A percentile compares a stretch with the other conserved stretches of the same genome.
phyloP scores from a whole-genome alignment of 305 asterid genomes.

The Nicotiana rustica region DNA sequence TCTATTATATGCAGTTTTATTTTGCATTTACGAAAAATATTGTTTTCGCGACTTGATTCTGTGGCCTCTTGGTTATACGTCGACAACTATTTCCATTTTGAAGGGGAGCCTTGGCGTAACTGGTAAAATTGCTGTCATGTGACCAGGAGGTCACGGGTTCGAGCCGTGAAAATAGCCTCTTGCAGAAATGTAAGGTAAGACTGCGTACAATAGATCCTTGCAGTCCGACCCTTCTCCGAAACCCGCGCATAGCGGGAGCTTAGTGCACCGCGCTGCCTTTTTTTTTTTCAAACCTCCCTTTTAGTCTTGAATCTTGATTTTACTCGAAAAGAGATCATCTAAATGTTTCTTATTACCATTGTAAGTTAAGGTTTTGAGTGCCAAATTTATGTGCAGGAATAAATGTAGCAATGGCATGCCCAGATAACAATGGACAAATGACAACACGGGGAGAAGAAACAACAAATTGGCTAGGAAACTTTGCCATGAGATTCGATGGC shows the following conservation, averaged over 20 bases:
- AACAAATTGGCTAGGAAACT: slow-evolving; percentile 76
- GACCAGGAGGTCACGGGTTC: too few species aligned
- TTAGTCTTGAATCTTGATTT: neutral
- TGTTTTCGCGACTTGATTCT: neutral
- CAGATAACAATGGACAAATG: slow-evolving; percentile 68
- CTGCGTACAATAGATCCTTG: too few species aligned
- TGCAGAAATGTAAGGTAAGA: too few species aligned
- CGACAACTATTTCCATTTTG: neutral
- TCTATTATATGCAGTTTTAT: neutral
- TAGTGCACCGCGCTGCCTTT: too few species aligned
- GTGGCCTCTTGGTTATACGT: neutral
- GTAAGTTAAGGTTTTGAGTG: neutral
- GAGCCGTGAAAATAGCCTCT: too few species aligned
- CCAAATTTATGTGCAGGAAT: slow-evolving; percentile 54
- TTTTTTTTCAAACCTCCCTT: neutral
- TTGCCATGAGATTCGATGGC: slow-evolving; percentile 68
- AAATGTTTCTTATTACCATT: neutral
- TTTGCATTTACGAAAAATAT: neutral
- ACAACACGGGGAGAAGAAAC: slow-evolving; percentile 69
- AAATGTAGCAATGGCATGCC: slow-evolving; percentile 78
- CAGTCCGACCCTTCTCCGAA: too few species aligned
- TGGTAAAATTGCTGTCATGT: too few species aligned
- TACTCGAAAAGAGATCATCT: neutral
- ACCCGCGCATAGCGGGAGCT: too few species aligned
- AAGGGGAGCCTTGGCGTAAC: too few species aligned